These are phyloP conservation scores for Fraxinus angustifolia DNA, from an alignment of 305 asterid species.

Conservation along the genomic window DNA sequence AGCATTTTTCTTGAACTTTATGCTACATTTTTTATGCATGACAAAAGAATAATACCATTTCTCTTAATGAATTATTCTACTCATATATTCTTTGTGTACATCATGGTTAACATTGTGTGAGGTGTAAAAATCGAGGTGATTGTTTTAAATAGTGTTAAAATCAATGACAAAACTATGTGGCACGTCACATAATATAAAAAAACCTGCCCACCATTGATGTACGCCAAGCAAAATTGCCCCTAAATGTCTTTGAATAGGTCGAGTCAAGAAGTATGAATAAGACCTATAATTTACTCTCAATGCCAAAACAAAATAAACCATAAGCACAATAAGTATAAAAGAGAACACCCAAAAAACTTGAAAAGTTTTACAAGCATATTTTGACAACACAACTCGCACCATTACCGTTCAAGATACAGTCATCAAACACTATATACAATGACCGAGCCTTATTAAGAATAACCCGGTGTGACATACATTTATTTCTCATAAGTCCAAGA, in stretches of 20 bases:
- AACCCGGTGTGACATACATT: constrained; percentile 5
- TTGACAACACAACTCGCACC: not conserved
- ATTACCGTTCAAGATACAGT: constrained; percentile 5
- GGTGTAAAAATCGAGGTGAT: too few species aligned
- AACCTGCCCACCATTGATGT: too few species aligned
- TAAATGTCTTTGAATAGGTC: not conserved
- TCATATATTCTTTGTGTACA: too few species aligned
- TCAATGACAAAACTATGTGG: too few species aligned
- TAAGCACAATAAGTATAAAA: not conserved
- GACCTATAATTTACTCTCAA: not conserved
- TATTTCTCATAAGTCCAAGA: constrained; percentile 22
- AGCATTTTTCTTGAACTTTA: too few species aligned
- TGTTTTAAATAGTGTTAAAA: too few species aligned
- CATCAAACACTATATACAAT: constrained; percentile 15
- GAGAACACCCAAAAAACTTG: not conserved
- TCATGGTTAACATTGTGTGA: too few species aligned
- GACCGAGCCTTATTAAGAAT: not conserved
- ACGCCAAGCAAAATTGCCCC: too few species aligned
- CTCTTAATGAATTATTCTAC: too few species aligned
- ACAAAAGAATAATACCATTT: not conserved
- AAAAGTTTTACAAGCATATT: not conserved
- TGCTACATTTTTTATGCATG: not conserved
- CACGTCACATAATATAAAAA: too few species aligned
- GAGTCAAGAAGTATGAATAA: not conserved
- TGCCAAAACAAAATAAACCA: not conserved